Conservation (phyloP, 2,329 filamentous ascomycete species). For the Tolypocladium album region DNA sequence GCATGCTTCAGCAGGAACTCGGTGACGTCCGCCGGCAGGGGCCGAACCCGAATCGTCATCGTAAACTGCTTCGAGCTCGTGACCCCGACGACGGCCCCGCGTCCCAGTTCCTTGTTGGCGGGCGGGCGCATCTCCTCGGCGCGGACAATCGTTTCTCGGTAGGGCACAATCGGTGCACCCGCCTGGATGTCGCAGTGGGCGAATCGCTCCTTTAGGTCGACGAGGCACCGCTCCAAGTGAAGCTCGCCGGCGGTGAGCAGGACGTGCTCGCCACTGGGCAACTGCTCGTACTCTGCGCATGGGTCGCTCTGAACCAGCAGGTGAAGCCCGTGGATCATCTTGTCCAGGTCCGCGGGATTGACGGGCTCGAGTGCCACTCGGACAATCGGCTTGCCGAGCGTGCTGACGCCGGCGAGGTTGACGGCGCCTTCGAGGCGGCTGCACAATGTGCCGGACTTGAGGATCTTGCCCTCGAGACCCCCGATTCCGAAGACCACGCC, state of each 20-base stretch:
- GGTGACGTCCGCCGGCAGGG: conserved; percentile 67
- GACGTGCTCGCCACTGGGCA: conserved; percentile 89
- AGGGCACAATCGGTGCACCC: conserved; percentile 89
- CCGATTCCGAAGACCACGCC: conserved; percentile 93
- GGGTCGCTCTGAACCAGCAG: conserved; percentile 91
- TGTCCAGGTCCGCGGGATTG: conserved; percentile 82
- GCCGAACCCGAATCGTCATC: conserved; percentile 65
- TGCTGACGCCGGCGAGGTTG: conserved; percentile 77
- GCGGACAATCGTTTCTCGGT: conserved; percentile 81
- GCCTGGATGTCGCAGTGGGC: conserved; percentile 91
- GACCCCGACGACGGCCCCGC: conserved; percentile 64
- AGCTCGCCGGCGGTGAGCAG: conserved; percentile 88
- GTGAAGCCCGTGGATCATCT: conserved; percentile 83
- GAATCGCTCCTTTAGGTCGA: conserved; percentile 85
- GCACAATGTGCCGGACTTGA: conserved; percentile 91
- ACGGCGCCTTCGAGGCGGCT: conserved; percentile 76
- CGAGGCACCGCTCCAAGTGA: conserved; percentile 87
- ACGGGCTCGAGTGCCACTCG: conserved; percentile 90
- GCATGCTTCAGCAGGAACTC: conserved; percentile 77
- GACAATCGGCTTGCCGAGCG: conserved; percentile 82
- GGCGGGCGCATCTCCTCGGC: conserved; percentile 88
- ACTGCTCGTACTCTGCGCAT: conserved; percentile 89
- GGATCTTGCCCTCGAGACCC: conserved; percentile 82
- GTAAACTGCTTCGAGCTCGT: conserved; percentile 82
- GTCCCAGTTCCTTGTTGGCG: conserved; percentile 73